phyloP scores from a whole-genome alignment of 805 yeast genomes.

The Saccharomycopsis guyanensis region DNA sequence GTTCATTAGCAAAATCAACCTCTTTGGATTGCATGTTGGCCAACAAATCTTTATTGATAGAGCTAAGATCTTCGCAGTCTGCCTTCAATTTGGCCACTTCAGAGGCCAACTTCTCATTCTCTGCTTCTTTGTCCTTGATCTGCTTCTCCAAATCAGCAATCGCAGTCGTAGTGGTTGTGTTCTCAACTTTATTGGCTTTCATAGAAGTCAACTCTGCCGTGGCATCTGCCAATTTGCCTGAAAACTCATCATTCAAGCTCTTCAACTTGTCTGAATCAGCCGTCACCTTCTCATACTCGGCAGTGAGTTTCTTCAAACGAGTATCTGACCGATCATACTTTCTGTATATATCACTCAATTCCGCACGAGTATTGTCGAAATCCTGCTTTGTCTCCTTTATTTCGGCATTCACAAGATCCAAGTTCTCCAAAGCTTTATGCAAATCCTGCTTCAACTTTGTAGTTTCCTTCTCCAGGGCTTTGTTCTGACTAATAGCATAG shows the following conservation, averaged over 20 bases:
- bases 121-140: background rate
- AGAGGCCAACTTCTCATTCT: constrained; percentile 10
- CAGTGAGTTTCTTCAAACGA: constrained; percentile 3
- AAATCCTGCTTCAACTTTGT: background rate
- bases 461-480: background rate
- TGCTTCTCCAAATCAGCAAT: background rate
- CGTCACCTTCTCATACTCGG: constrained; percentile 1
- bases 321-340: constrained; percentile 6
- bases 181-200: background rate
- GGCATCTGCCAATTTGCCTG: background rate
- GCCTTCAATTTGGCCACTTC: constrained; percentile 20
- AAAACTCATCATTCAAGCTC: constrained; percentile 1
- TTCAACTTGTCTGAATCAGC: background rate
- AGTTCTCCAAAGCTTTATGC: constrained; percentile 1
- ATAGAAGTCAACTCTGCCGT: background rate
- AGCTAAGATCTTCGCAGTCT: constrained; percentile 25
- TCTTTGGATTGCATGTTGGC: constrained; percentile 66
- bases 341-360: background rate
- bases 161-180: background rate
- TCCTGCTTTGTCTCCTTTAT: background rate
- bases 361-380: background rate
- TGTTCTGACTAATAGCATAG: background rate
- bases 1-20: constrained; percentile 46
- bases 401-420: background rate
- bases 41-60: constrained; percentile 53